Conservation (phyloP, 148 eudicot genomes). For the Diospyros lotus region DNA sequence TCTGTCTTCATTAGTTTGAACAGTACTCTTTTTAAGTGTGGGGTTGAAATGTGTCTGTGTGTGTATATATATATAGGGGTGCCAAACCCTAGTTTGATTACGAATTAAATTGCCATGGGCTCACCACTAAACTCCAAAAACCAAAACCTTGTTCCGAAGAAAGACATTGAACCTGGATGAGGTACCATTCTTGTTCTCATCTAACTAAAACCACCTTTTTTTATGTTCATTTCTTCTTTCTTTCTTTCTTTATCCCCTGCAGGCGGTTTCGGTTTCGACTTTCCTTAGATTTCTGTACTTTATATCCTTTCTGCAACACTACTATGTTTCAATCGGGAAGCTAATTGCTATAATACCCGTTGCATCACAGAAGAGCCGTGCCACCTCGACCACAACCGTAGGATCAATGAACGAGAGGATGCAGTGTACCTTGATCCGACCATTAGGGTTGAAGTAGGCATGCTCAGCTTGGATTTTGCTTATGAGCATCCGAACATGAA, state of each 20-base stretch:
- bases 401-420: neutral
- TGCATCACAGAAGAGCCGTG: neutral
- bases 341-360: no score
- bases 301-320: no score
- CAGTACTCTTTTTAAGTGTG: no score
- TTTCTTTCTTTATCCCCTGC: slow-evolving; percentile 12
- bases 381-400: neutral
- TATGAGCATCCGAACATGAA: neutral
- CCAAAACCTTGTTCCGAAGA: neutral
- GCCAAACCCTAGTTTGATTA: neutral
- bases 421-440: neutral
- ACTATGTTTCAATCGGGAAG: no score
- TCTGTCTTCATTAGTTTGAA: no score
- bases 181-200: neutral
- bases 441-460: slow-evolving; percentile 8
- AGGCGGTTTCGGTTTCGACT: slow-evolving; percentile 1
- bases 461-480: neutral
- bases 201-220: neutral
- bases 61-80: no score
- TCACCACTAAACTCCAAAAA: no score
- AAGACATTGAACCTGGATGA: slow-evolving; percentile 20
- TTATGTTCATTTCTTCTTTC: neutral
- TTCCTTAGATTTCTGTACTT: neutral
- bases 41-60: no score
- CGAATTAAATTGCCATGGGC: neutral